A percentile compares a stretch with the other conserved stretches of the same genome.
Evolutionary conservation across 495 filamentous ascomycete genomes (phyloP).

Genomic region (Penicillium pancosmium): DNA sequence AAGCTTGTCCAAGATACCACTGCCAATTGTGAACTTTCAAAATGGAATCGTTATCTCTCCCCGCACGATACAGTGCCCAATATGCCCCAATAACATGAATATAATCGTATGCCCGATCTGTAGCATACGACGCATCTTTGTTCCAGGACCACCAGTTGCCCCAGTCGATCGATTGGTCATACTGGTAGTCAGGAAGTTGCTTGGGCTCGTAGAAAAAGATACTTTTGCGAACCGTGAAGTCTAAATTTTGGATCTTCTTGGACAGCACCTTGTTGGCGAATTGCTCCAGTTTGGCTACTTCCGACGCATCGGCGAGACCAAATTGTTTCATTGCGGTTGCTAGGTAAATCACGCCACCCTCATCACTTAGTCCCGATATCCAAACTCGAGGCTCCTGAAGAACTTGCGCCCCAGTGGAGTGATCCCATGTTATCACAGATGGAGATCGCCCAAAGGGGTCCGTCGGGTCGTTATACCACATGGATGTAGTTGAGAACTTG

Average conservation of each 20-base stretch:
- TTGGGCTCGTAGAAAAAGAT: conserved; percentile 54
- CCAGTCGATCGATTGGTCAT: conserved; percentile 42
- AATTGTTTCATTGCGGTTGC: conserved; percentile 52
- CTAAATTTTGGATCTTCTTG: conserved; percentile 38
- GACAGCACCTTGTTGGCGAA: conserved; percentile 48
- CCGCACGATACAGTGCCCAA: conserved; percentile 54
- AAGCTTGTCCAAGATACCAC: conserved; percentile 54
- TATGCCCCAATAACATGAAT: conserved; percentile 52
- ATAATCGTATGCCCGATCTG: conserved; percentile 55
- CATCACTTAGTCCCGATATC: conserved; percentile 56
- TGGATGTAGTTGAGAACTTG: conserved; percentile 41
- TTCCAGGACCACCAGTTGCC: conserved; percentile 44
- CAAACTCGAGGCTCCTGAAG: conserved; percentile 53
- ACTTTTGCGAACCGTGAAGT: conserved; percentile 50
- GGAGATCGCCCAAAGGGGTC: conserved; percentile 52
- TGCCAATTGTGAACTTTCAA: conserved; percentile 37
- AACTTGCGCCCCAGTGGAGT: conserved; percentile 37
- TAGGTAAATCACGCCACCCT: conserved; percentile 53
- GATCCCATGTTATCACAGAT: conserved; percentile 54
- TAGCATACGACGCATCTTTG: conserved; percentile 37
- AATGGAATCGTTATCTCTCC: conserved; percentile 41
- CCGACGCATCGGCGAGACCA: conserved; percentile 40
- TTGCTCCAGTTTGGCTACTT: conserved; percentile 49
- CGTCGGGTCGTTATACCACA: conserved; percentile 45
- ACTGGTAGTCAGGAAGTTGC: conserved; percentile 36